These are phyloP conservation scores for Simmondsia chinensis DNA, from an alignment of 148 eudicot species.

Conservation along the genomic window DNA sequence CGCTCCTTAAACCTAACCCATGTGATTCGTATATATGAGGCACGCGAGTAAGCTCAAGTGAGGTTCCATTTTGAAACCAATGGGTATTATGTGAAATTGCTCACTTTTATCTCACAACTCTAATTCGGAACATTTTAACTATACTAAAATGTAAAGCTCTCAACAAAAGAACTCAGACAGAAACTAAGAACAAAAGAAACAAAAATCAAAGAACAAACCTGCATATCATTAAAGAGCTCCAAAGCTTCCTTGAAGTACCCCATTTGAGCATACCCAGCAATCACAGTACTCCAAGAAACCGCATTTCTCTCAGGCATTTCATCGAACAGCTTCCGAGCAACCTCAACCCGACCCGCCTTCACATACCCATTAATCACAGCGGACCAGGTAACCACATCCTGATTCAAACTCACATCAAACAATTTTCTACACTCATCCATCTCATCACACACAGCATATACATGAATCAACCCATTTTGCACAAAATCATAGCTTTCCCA, in stretches of 20 bases:
- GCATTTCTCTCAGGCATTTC: conserved; percentile 64
- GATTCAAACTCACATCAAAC: conserved; percentile 30
- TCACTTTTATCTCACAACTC: too few relatives aligned
- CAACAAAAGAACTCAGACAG: too few relatives aligned
- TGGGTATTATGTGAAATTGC: too few relatives aligned
- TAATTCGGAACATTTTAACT: too few relatives aligned
- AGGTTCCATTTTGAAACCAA: too few relatives aligned
- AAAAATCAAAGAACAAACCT: too few relatives aligned
- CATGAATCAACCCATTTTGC: conserved; percentile 66
- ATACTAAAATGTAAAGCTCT: too few relatives aligned
- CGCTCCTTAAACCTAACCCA: too few relatives aligned
- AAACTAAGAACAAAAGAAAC: too few relatives aligned
- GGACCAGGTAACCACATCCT: conserved; percentile 73
- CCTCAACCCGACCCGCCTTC: conserved; percentile 29
- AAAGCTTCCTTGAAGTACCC: conserved; percentile 50
- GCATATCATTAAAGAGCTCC: conserved; percentile 46
- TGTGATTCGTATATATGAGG: too few relatives aligned
- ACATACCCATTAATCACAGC: conserved; percentile 62
- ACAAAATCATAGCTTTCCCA: conserved; percentile 78
- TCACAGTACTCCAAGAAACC: conserved; percentile 66
- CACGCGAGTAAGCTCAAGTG: too few relatives aligned
- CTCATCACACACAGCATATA: conserved; percentile 35
- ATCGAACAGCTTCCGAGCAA: conserved; percentile 59
- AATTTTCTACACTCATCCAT: conserved; percentile 28
- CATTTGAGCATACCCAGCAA: conserved; percentile 46